Conservation (phyloP, 2,329 filamentous ascomycete genomes). For the Talaromyces sp. region DNA sequence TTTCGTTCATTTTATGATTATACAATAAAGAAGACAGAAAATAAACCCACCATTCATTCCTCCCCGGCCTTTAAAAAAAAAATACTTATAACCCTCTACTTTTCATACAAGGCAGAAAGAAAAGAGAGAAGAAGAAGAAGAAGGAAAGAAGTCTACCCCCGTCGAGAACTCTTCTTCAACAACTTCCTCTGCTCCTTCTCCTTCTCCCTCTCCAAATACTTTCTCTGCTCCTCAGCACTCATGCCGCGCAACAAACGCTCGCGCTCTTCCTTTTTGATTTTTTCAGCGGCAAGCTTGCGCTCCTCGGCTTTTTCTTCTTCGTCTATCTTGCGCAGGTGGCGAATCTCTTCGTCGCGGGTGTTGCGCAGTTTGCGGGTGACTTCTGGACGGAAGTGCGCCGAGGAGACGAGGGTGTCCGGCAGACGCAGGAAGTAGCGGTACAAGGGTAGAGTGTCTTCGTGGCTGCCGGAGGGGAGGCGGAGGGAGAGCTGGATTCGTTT, state of each 20-base stretch:
- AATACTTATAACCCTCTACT: neutral
- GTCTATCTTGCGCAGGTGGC: slow-evolving; percentile 70
- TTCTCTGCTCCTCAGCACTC: slow-evolving; percentile 78
- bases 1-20: neutral
- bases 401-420: slow-evolving; percentile 71
- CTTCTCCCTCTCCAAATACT: slow-evolving; percentile 74
- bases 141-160: neutral
- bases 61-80: too few species aligned
- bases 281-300: slow-evolving; percentile 46
- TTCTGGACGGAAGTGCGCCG: slow-evolving; percentile 83
- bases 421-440: slow-evolving; percentile 79
- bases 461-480: slow-evolving; percentile 63
- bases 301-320: slow-evolving; percentile 67
- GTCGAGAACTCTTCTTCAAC: slow-evolving; percentile 49
- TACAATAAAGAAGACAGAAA: neutral
- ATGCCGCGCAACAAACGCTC: slow-evolving; percentile 73
- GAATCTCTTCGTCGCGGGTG: slow-evolving; percentile 73
- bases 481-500: slow-evolving; percentile 80
- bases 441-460: slow-evolving; percentile 63
- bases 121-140: neutral
- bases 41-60: neutral
- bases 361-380: slow-evolving; percentile 77
- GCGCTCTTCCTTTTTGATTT: slow-evolving; percentile 80
- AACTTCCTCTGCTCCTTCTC: slow-evolving; percentile 64
- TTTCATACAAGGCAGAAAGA: neutral